Conservation (phyloP, 129 eudicot species). For the Oenanthe sinensis region DNA sequence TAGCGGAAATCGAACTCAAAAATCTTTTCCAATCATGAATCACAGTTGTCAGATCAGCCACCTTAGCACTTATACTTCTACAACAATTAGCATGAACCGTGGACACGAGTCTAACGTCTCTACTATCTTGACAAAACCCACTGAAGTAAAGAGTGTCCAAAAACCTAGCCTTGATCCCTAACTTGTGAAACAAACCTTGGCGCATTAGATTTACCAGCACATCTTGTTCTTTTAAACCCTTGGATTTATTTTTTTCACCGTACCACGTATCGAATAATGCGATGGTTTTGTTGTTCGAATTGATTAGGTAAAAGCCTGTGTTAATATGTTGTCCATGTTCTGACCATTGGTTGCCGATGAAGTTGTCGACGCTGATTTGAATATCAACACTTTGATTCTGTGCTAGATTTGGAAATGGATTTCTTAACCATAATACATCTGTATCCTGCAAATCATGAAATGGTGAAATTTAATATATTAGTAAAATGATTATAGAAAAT, state of each 20-base stretch:
- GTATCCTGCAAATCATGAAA: slow-evolving; percentile 16
- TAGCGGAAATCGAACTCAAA: background rate
- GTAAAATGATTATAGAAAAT: no score
- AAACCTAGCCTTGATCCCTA: slow-evolving; percentile 12
- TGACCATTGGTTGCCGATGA: slow-evolving; percentile 19
- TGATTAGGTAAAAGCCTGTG: slow-evolving; percentile 27
- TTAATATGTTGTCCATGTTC: slow-evolving; percentile 6
- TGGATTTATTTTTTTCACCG: slow-evolving; percentile 2
- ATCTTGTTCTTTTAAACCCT: slow-evolving; percentile 20
- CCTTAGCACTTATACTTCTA: slow-evolving; percentile 21
- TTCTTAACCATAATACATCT: slow-evolving; percentile 28
- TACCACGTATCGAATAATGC: slow-evolving; percentile 15
- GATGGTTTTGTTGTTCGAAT: slow-evolving; percentile 25
- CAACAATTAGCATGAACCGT: slow-evolving; percentile 26
- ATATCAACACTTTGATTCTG: slow-evolving; percentile 9
- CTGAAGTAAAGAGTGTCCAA: slow-evolving; percentile 20
- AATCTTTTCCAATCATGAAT: slow-evolving; percentile 19
- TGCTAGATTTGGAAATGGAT: slow-evolving; percentile 17
- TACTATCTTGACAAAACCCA: slow-evolving; percentile 22
- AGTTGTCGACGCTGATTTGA: slow-evolving; percentile 20
- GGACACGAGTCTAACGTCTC: slow-evolving; percentile 8
- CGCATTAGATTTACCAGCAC: slow-evolving; percentile 1
- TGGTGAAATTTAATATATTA: no score
- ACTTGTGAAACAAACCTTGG: background rate
- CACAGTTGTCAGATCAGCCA: slow-evolving; percentile 15